phyloP scores from a whole-genome alignment of 2,329 filamentous ascomycete species.

The Colletotrichum abscissum region DNA sequence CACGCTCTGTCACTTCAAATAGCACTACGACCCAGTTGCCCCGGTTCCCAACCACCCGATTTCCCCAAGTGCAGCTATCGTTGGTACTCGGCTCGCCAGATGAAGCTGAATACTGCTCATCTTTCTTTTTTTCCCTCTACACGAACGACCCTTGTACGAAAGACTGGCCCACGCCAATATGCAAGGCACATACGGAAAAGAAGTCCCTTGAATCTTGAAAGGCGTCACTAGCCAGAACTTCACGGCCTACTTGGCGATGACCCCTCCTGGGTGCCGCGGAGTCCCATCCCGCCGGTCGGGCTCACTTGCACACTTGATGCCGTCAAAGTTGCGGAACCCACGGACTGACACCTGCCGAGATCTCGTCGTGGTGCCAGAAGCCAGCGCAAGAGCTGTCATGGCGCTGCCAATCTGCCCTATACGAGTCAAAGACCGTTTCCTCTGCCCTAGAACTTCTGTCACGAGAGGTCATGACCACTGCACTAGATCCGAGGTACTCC shows the following conservation, averaged over 20 bases:
- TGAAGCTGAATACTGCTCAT: background rate
- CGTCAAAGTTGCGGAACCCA: conserved; percentile 21
- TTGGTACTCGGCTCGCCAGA: background rate
- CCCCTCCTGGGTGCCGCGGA: background rate
- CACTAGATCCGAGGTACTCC: background rate
- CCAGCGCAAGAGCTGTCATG: background rate
- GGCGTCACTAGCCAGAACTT: conserved; percentile 6
- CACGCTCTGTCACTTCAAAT: conserved; percentile 1
- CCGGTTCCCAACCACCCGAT: conserved; percentile 21
- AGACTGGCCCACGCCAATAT: conserved; percentile 5
- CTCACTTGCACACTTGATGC: background rate
- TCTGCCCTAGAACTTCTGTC: background rate
- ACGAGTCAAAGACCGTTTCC: background rate
- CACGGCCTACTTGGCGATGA: conserved; percentile 19
- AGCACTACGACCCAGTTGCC: conserved; percentile 13
- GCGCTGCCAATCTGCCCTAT: background rate
- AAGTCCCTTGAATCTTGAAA: background rate
- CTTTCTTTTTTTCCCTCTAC: background rate
- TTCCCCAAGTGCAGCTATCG: conserved; percentile 13
- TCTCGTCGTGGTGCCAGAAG: background rate
- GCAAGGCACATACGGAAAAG: conserved; percentile 4
- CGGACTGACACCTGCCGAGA: conserved; percentile 7
- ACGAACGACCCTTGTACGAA: background rate
- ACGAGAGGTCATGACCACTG: background rate
- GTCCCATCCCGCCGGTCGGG: conserved; percentile 9